Percentiles rank a stretch among this genome's conserved stretches.
phyloP scores from a whole-genome alignment of 805 yeast species.

The Yarrowia deformans region DNA sequence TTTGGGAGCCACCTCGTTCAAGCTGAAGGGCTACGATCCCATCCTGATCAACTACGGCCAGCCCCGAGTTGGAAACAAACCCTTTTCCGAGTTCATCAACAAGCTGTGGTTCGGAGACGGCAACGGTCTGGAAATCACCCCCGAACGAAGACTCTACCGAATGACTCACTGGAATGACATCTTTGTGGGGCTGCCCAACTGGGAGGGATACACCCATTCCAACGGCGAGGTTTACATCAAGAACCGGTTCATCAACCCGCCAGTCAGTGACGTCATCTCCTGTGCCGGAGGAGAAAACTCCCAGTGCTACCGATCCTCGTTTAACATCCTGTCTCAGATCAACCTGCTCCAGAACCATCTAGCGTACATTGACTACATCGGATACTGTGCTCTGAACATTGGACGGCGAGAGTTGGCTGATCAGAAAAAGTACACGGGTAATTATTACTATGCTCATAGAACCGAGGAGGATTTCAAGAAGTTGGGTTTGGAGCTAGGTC shows the following conservation, averaged over 20 bases:
- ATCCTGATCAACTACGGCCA: constrained; percentile 18
- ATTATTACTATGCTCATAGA: background rate
- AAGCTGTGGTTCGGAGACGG: constrained; percentile 27
- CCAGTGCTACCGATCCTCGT: constrained; percentile 3
- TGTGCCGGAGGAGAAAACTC: constrained; percentile 21
- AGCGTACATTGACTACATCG: constrained; percentile 7
- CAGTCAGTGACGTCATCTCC: background rate
- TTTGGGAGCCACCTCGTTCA: constrained; percentile 7
- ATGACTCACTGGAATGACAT: constrained; percentile 26
- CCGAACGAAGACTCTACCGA: constrained; percentile 28
- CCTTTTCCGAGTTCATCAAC: constrained; percentile 1
- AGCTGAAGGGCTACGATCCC: constrained; percentile 18
- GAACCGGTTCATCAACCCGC: background rate
- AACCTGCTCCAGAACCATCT: constrained; percentile 11
- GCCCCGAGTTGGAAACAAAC: constrained; percentile 6
- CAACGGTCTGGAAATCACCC: constrained; percentile 8
- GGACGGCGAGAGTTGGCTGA: constrained; percentile 1
- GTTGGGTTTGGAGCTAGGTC: background rate
- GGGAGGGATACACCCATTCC: constrained; percentile 19
- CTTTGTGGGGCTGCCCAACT: constrained; percentile 17
- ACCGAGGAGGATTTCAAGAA: background rate
- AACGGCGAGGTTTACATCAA: constrained; percentile 24
- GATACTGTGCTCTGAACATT: constrained; percentile 12
- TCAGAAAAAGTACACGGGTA: background rate
- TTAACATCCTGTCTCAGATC: background rate